Base-by-base conservation (phyloP, 306 rosid genomes). In the Canavalia ensiformis region DNA sequence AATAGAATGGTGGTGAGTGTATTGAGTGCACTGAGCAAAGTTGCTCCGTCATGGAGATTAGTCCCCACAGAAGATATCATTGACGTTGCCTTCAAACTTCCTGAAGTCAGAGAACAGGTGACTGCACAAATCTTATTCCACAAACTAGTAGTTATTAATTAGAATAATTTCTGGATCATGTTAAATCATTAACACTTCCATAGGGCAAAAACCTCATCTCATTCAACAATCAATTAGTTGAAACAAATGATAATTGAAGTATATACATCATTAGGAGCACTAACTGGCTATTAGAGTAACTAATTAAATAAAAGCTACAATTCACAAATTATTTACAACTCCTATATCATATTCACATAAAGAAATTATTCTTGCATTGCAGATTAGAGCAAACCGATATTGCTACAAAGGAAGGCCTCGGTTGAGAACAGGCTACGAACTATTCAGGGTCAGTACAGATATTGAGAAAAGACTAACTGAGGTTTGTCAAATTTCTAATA, bases 361-460 rank as follows among this genome's bases (percentile, higher is more conserved):
- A 8, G 41, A 0, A 45, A 4, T 33, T 56, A 2, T n/a, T 56
- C 3, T 68, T 60, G 33, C 45, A 37, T 6, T 76, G 72, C 87
- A 92, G 94, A 31, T 92, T 11, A 92, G 90, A 82, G 85, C 55
- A 0, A 96, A 92, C 67, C 33, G 74, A 50, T 89, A 87, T 44
- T 96, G 98, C 82, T 96, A 90, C 82, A 96, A 93, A 79, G 97
- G 97, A 58, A 74, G 85, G 29, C 97, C 97, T 37, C 93, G 98
- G 2, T 84, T 96, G 92, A 90, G 75, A 84, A 93, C 99, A 1
- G 98, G 94, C 2, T 72, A 52, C 13, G 95, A 96, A 81, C 94
- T 92, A 60, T 29, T 87, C 25, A 85, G 88, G 62, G 83, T 89
- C 44, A 90, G 97, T 33, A 37, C 77, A 1, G 88, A 83, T 0